Evolutionary conservation across 2,329 filamentous ascomycete genomes (phyloP).

Genomic region (Penicillium sp.): DNA sequence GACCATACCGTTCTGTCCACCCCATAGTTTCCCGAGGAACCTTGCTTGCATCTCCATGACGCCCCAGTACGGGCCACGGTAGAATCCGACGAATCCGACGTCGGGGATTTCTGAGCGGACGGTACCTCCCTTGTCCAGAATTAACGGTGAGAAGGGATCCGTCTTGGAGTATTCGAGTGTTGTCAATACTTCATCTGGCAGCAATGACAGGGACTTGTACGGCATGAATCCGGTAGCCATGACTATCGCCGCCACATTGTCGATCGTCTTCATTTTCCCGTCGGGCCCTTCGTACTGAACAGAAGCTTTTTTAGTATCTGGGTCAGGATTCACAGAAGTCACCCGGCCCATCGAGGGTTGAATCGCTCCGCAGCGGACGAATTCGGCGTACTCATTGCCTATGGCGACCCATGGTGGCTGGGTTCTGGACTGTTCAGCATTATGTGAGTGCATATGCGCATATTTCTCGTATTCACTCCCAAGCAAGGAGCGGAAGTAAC

Average conservation of each 20-base stretch:
- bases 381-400: slow-evolving; percentile 70
- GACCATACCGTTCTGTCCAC: slow-evolving; percentile 10
- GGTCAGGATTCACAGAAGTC: slow-evolving; percentile 8
- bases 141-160: slow-evolving; percentile 58
- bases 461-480: slow-evolving; percentile 46
- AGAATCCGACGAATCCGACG: slow-evolving; percentile 78
- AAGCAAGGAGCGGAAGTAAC: slow-evolving; percentile 42
- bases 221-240: slow-evolving; percentile 74
- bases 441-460: slow-evolving; percentile 33
- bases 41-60: slow-evolving; percentile 84
- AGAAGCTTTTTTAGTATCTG: slow-evolving; percentile 4
- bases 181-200: slow-evolving; percentile 56
- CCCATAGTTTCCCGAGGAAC: slow-evolving; percentile 63
- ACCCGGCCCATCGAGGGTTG: slow-evolving; percentile 47
- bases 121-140: slow-evolving; percentile 66
- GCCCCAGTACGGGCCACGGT: slow-evolving; percentile 80
- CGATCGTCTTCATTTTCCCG: slow-evolving; percentile 45
- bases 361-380: slow-evolving; percentile 65
- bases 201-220: slow-evolving; percentile 60
- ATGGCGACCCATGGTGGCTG: slow-evolving; percentile 66
- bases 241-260: slow-evolving; percentile 64
- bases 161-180: slow-evolving; percentile 56
- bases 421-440: slow-evolving; percentile 40
- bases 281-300: slow-evolving; percentile 36
- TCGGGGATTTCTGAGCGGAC: slow-evolving; percentile 59